A percentile compares a stretch with the other conserved stretches of the same genome.
Evolutionary conservation across 257 asterid genomes (phyloP).

Genomic region (Knoxia roxburghii): DNA sequence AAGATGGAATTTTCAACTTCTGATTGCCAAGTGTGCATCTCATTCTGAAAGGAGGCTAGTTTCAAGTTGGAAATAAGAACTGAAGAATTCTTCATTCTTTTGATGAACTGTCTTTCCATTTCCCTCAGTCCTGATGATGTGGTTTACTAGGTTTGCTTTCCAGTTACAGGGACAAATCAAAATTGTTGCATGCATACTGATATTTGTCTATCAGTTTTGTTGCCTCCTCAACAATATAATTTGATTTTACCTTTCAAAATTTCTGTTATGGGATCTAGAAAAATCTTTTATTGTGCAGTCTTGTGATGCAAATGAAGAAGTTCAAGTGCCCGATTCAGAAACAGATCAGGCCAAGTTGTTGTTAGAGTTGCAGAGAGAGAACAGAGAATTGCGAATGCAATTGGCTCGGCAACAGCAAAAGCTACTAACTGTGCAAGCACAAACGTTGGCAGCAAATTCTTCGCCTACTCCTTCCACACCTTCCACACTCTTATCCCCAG

Average conservation of each 20-base stretch:
- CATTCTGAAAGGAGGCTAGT: not conserved
- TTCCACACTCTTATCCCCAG: constrained; percentile 39
- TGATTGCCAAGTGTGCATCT: not conserved
- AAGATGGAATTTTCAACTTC: not conserved
- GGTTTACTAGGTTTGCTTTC: not conserved
- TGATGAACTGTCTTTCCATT: not conserved
- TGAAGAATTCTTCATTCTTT: not conserved
- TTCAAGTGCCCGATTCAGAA: constrained; percentile 43
- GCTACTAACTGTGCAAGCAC: constrained; percentile 46
- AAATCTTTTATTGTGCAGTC: constrained; percentile 22
- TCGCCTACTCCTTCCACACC: constrained; percentile 40
- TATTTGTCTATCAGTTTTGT: not conserved
- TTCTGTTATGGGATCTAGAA: not conserved
- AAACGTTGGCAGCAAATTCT: constrained; percentile 47
- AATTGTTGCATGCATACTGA: not conserved
- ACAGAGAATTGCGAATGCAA: constrained; percentile 45
- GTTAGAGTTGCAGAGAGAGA: constrained; percentile 60
- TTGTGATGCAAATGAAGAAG: constrained; percentile 46
- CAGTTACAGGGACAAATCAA: not conserved
- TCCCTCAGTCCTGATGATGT: not conserved
- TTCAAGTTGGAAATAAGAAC: not conserved
- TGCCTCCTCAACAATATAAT: not conserved
- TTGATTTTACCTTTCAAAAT: not conserved
- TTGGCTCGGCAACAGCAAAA: constrained; percentile 55
- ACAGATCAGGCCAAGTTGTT: constrained; percentile 52